Evolutionary conservation across 768 basidiomycete genomes (phyloP).

Genomic region (Tulasnella sp.): DNA sequence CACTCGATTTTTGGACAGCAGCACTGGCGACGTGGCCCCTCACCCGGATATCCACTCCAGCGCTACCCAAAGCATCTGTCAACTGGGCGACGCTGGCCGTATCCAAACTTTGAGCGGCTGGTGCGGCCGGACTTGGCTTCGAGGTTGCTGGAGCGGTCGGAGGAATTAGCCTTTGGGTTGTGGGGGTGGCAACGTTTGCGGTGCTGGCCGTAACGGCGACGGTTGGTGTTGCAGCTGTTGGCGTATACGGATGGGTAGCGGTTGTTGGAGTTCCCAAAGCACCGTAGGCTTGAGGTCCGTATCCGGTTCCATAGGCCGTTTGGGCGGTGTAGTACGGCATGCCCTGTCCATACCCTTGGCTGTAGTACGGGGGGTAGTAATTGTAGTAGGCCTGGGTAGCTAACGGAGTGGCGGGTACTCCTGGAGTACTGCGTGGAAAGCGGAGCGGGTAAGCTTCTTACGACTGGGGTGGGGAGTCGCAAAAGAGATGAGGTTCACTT

Average conservation of each 20-base stretch:
- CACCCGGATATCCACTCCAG: constrained; percentile 80
- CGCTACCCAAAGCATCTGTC: constrained; percentile 81
- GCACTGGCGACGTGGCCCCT: constrained; percentile 28
- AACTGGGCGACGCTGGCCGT: constrained; percentile 64
- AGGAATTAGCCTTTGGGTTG: constrained; percentile 16
- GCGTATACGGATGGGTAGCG: constrained; percentile 31
- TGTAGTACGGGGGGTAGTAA: constrained; percentile 18
- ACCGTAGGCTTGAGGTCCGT: constrained; percentile 43
- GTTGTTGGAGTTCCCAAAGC: constrained; percentile 33
- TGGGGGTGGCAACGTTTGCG: neutral
- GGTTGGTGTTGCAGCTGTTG: constrained; percentile 33
- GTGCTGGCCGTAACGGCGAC: constrained; percentile 32
- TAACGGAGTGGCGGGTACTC: neutral
- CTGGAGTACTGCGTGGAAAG: neutral
- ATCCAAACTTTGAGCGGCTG: constrained; percentile 31
- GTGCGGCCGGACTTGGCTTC: constrained; percentile 30
- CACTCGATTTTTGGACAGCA: constrained; percentile 3
- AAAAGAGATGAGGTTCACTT: constrained; percentile 1
- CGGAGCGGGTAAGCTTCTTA: neutral
- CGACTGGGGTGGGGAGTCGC: neutral
- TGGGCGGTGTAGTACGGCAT: constrained; percentile 14
- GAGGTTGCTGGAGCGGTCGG: constrained; percentile 32
- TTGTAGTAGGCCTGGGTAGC: constrained; percentile 10
- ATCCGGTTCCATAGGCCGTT: constrained; percentile 12
- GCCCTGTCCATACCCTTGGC: constrained; percentile 2